Conservation (phyloP, 2,329 filamentous ascomycete genomes). For the Colletotrichum kahawae region DNA sequence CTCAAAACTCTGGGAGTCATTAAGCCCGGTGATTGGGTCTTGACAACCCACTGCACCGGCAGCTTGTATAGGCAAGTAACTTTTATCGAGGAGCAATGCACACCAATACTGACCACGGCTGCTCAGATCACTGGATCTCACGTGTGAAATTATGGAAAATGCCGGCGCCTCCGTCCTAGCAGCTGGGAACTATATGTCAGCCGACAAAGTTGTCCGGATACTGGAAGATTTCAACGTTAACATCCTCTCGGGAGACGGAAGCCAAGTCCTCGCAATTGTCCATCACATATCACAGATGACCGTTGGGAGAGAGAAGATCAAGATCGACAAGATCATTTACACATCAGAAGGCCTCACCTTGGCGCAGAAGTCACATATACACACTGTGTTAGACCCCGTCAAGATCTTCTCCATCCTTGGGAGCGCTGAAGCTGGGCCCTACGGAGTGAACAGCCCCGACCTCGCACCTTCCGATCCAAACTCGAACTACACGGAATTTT, state of each 20-base stretch:
- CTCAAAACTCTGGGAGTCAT: slow-evolving; percentile 34
- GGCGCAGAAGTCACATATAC: slow-evolving; percentile 36
- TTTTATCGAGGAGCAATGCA: neutral
- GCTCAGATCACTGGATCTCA: slow-evolving; percentile 42
- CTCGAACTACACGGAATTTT: slow-evolving; percentile 33
- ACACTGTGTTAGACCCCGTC: slow-evolving; percentile 31
- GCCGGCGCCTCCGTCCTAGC: slow-evolving; percentile 43
- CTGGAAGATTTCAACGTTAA: slow-evolving; percentile 39
- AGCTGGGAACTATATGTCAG: slow-evolving; percentile 34
- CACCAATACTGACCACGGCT: neutral
- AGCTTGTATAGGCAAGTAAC: slow-evolving; percentile 40
- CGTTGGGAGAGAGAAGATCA: slow-evolving; percentile 26
- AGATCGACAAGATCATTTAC: slow-evolving; percentile 46
- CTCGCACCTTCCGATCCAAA: slow-evolving; percentile 24
- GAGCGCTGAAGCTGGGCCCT: slow-evolving; percentile 48
- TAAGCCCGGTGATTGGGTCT: slow-evolving; percentile 39
- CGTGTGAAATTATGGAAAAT: slow-evolving; percentile 43
- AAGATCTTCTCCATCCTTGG: slow-evolving; percentile 44
- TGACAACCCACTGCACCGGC: slow-evolving; percentile 40
- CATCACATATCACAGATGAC: slow-evolving; percentile 37
- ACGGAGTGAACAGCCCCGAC: slow-evolving; percentile 35
- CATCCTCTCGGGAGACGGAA: slow-evolving; percentile 40
- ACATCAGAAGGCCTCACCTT: slow-evolving; percentile 45
- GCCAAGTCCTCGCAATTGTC: slow-evolving; percentile 40
- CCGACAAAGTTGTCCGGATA: slow-evolving; percentile 28